Conservation (phyloP, 192 early-diverging fungal genomes). For the Allomyces macrogynus region DNA sequence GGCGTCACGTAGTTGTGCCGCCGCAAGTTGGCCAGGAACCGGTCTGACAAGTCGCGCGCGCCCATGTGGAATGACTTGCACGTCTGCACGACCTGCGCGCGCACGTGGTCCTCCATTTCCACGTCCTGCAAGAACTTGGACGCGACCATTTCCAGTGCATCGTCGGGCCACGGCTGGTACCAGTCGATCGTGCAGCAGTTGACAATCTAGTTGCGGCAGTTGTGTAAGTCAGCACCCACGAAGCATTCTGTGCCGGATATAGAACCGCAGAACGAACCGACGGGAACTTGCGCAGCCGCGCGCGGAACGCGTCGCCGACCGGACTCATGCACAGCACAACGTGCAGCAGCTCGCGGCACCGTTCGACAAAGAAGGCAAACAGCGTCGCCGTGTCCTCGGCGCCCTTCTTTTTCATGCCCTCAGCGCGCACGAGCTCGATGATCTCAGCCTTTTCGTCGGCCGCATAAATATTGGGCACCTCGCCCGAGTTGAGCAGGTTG, state of each 20-base stretch:
- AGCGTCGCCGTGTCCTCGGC: slow-evolving; percentile 83
- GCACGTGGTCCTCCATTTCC: slow-evolving; percentile 69
- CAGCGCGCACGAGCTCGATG: slow-evolving; percentile 86
- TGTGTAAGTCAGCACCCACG: not conserved
- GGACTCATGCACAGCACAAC: slow-evolving; percentile 99
- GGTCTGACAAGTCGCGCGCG: slow-evolving; percentile 61
- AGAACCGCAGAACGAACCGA: too few species aligned
- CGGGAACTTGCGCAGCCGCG: slow-evolving; percentile 86
- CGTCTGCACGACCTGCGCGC: slow-evolving; percentile 69
- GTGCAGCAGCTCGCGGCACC: slow-evolving; percentile 87
- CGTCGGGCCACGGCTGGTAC: slow-evolving; percentile 97
- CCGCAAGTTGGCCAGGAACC: slow-evolving; percentile 58
- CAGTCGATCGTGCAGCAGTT: slow-evolving; percentile 99
- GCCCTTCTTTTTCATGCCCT: slow-evolving; percentile 57
- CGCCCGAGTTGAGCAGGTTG: slow-evolving; percentile 90
- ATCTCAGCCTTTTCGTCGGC: slow-evolving; percentile 87
- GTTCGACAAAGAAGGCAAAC: slow-evolving; percentile 91
- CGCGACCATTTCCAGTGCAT: slow-evolving; percentile 95
- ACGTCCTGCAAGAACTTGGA: slow-evolving; percentile 78
- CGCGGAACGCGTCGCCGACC: slow-evolving; percentile 70
- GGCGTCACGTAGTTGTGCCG: slow-evolving; percentile 84
- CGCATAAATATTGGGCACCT: slow-evolving; percentile 96
- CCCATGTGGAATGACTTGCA: slow-evolving; percentile 85
- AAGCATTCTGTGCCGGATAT: too few species aligned
- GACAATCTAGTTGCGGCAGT: slow-evolving; percentile 38